Evolutionary conservation across 306 rosid genomes (phyloP), one percentile per base, ranked within the genome.

Genomic region (Vigna radiata): DNA sequence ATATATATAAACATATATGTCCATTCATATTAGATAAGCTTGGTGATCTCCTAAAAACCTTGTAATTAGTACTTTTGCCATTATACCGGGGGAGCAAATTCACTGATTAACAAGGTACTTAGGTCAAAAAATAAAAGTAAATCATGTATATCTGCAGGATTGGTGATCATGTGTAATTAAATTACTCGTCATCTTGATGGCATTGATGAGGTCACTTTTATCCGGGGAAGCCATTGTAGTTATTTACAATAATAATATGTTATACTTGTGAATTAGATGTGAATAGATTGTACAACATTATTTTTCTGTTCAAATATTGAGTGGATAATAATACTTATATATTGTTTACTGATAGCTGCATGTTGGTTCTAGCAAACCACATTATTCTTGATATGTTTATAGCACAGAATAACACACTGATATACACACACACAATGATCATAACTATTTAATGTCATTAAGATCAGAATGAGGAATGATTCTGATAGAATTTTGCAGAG

Each of bases 121-220:
- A 64, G 81, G 78, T 82, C 58, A 52, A 79, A 72, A 29, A 89
- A 89, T 79, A 83, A 89, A 83, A 80, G 14, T 7, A 31, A 65
- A 65, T 56, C 70, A 63, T 76, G 87, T 41, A 52, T 71, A 79
- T 83, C 64, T 72, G 70, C 31, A 61, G 47, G 23, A 62, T 25
- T 63, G 76, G 77, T 79, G 85, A 72, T 52, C 49, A 31, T 75
- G 68, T 63, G 60, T 19, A 62, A 56, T 75, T 80, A 25, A 62
- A 56, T 75, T 80, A 25, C 66, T 62, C 18, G 73, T 83, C 58
- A 73, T 71, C 44, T 18, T 64, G 58, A 66, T 63, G 74, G 8
- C 68, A 75, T 44, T 56, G 68, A 60, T 55, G 72, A 75, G 55
- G 69, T 27, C 75, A 69, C 75, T 47, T 19, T 73, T 66, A 72